These are phyloP conservation scores for Phytophthora idaei DNA, from an alignment of 352 stramenopile species.

Conservation along the genomic window DNA sequence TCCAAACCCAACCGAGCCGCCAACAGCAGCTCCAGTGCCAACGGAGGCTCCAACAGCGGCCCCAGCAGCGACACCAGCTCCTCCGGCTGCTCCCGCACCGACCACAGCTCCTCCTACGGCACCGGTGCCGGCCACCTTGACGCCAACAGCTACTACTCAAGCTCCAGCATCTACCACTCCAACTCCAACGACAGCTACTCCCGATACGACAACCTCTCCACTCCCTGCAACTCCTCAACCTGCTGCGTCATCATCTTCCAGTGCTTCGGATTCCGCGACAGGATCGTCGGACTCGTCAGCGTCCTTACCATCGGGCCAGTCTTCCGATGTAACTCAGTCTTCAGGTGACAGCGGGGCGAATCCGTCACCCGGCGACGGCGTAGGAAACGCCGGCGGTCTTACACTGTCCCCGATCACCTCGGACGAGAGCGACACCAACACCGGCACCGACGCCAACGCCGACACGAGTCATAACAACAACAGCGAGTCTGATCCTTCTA, in stretches of 20 bases:
- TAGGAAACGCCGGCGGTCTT: slow-evolving; percentile 21
- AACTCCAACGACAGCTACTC: slow-evolving; percentile 17
- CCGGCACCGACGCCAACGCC: slow-evolving; percentile 1
- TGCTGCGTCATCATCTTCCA: slow-evolving; percentile 13
- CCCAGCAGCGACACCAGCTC: slow-evolving; percentile 2
- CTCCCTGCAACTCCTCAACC: background rate
- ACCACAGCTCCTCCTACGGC: slow-evolving; percentile 14
- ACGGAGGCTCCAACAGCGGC: slow-evolving; percentile 13
- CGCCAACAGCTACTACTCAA: slow-evolving; percentile 19
- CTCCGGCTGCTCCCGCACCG: slow-evolving; percentile 6
- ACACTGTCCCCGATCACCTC: slow-evolving; percentile 45
- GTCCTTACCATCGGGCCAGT: slow-evolving; percentile 6
- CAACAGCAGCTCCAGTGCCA: slow-evolving; percentile 1
- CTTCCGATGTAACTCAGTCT: slow-evolving; percentile 5
- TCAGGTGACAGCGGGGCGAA: slow-evolving; percentile 5
- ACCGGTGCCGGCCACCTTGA: slow-evolving; percentile 11
- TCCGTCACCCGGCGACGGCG: slow-evolving; percentile 20
- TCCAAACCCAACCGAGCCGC: slow-evolving; percentile 4
- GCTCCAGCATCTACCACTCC: slow-evolving; percentile 10
- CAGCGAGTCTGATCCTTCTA: slow-evolving; percentile 15
- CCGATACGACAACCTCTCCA: background rate
- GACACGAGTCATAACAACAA: background rate
- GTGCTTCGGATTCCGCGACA: slow-evolving; percentile 10
- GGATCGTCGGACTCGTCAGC: no score
- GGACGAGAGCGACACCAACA: slow-evolving; percentile 21